Percentiles rank a stretch among this genome's conserved stretches.
phyloP scores from a whole-genome alignment of 768 basidiomycete species.

The Kwoniella dejecticola region DNA sequence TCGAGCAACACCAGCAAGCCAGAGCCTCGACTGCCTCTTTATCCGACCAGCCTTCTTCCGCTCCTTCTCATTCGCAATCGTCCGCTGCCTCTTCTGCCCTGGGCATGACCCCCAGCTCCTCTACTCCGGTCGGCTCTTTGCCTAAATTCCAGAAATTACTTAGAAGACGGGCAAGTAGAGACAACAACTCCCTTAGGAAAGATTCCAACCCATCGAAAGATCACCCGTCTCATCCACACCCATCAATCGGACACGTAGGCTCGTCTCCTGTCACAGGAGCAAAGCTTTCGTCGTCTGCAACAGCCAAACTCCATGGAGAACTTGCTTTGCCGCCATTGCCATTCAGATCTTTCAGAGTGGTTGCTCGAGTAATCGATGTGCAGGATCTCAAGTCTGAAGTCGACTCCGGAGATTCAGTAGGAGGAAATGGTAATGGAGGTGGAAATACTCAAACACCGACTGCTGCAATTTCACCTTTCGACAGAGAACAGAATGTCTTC shows the following conservation, averaged over 20 bases:
- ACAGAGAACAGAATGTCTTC: constrained; percentile 12
- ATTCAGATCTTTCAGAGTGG: constrained; percentile 70
- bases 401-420: not conserved
- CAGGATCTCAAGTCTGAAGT: constrained; percentile 63
- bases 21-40: constrained; percentile 30
- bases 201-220: not conserved
- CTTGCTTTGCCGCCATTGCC: constrained; percentile 38
- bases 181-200: constrained; percentile 29
- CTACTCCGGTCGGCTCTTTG: constrained; percentile 24
- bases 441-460: too few relatives aligned
- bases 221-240: not conserved
- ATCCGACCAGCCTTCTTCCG: constrained; percentile 17
- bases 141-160: constrained; percentile 51
- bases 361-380: constrained; percentile 72
- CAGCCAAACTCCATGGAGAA: not conserved
- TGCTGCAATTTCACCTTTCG: constrained; percentile 2
- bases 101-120: not conserved
- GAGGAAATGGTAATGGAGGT: not conserved
- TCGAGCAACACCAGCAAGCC: constrained; percentile 1
- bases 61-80: not conserved
- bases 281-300: not conserved
- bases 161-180: constrained; percentile 40
- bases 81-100: not conserved
- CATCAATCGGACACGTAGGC: not conserved
- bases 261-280: not conserved